phyloP scores from a whole-genome alignment of 345 rosid species.

The Streptanthus diversifolius region DNA sequence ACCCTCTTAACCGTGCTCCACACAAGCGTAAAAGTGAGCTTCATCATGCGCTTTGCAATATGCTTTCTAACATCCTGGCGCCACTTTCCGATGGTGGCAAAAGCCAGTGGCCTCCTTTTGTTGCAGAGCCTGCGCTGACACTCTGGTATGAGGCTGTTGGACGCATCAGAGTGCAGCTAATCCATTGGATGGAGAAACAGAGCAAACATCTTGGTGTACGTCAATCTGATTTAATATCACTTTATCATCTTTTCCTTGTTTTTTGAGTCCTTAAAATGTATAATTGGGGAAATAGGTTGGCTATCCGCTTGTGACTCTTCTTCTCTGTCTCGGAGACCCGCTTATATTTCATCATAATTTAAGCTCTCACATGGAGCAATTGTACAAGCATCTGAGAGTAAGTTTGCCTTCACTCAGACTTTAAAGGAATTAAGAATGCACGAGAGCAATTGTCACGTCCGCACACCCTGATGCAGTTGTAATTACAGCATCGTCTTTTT shows the following conservation, averaged over 20 bases:
- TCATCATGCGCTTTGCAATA: slow-evolving; percentile 91
- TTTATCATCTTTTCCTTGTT: background rate
- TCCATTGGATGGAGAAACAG: slow-evolving; percentile 98
- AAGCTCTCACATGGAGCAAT: slow-evolving; percentile 94
- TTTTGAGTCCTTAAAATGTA: slow-evolving; percentile 23
- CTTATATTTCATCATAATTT: slow-evolving; percentile 78
- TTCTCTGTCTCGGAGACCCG: slow-evolving; percentile 97
- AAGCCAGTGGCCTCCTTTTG: slow-evolving; percentile 96
- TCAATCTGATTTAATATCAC: slow-evolving; percentile 17
- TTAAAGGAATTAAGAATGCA: slow-evolving; percentile 3
- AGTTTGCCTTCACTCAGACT: slow-evolving; percentile 37
- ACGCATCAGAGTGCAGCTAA: slow-evolving; percentile 74
- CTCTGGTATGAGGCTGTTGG: slow-evolving; percentile 98
- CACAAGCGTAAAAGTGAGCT: slow-evolving; percentile 95
- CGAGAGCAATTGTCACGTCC: background rate
- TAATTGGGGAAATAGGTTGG: slow-evolving; percentile 65
- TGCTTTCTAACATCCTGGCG: slow-evolving; percentile 93
- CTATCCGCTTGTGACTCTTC: slow-evolving; percentile 96
- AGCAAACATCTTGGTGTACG: slow-evolving; percentile 94
- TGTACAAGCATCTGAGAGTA: slow-evolving; percentile 93
- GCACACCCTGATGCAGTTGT: slow-evolving; percentile 4
- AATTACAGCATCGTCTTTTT: background rate
- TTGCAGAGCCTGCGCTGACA: slow-evolving; percentile 84
- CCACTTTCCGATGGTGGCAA: slow-evolving; percentile 96
- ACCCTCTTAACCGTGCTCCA: slow-evolving; percentile 88